Base-by-base conservation (phyloP, 371 early-diverging fungal genomes). In the Mucor plumbeus region DNA sequence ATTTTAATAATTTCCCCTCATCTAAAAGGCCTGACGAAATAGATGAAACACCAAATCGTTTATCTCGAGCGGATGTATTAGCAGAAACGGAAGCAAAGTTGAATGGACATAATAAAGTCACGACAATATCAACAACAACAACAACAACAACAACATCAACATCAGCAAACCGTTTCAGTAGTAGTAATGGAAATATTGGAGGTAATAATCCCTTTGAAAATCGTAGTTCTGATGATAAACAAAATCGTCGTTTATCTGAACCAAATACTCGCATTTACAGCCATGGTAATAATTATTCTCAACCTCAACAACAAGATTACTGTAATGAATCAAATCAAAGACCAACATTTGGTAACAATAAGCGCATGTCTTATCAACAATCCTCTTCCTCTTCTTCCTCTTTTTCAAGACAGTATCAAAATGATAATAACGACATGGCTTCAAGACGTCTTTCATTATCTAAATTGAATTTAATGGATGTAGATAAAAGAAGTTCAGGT, bases 31-130 rank as follows among this genome's bases (percentile, higher is more conserved):
- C 39, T 6, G 41, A 40, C 15, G 64, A 59, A 17, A 33, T 39
- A 19, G 70, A 67, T 5, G 72, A 71, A 3, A 71, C 70, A 4
- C n/a, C 59, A 19, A 34, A 10, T 14, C 59, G 61, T n/a, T 56
- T 64, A 1, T 76, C 79, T 5, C 65, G 81, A 47, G 84, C 71
- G 4, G 77, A 83, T 39, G 84, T 74, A 1, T 59, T 79, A 44
- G 84, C 84, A 19, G 80, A 79, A 26, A 73, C 84, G 19, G 84
- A 81, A 44, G 84, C 84, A 13, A 83, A 81, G 65, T 58, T 83
- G 5, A 81, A 58, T 17, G 82, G 83, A 4, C 63, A 63, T 13
- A 60, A 67, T 26, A 36, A 47, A 7, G 44, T 39, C 13, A 19
- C 35, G 38, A 26, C 48, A 53, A 17, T 21, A 36, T 31, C 57